Percentiles rank a stretch among this genome's conserved stretches.
Evolutionary conservation across 495 filamentous ascomycete species (phyloP).

Genomic region (Trichocladium antarcticum): DNA sequence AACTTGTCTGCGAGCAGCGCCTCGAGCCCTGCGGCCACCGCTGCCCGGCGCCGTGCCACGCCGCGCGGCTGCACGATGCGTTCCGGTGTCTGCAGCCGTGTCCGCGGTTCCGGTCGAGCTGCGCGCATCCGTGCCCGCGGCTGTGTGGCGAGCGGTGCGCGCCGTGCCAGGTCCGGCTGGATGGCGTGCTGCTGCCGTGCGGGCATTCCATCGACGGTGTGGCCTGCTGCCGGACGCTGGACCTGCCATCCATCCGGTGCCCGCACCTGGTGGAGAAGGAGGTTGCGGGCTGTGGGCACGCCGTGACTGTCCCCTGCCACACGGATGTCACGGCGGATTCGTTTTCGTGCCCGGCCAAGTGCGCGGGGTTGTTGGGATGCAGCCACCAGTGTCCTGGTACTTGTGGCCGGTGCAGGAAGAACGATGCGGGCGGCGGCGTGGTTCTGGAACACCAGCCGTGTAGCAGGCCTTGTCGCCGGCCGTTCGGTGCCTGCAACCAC

Average conservation of each 20-base stretch:
- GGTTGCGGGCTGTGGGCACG: conserved; percentile 47
- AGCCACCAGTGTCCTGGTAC: conserved; percentile 47
- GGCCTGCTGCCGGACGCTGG: conserved; percentile 37
- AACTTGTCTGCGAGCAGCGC: conserved; percentile 44
- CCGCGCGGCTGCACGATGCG: conserved; percentile 50
- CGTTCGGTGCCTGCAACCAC: conserved; percentile 49
- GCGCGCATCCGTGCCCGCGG: conserved; percentile 50
- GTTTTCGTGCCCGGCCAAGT: conserved; percentile 40
- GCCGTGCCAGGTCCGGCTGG: conserved; percentile 5
- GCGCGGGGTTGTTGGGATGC: conserved; percentile 41
- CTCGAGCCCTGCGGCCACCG: conserved; percentile 58
- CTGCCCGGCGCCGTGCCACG: conserved; percentile 62
- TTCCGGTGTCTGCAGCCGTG: conserved; percentile 54
- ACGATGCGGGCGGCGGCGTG: conserved; percentile 15
- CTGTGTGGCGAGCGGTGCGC: conserved; percentile 45
- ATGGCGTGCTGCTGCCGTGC: conserved; percentile 41
- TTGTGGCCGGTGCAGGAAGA: conserved; percentile 42
- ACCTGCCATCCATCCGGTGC: conserved; percentile 22
- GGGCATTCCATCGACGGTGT: conserved; percentile 43
- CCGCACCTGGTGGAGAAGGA: conserved; percentile 27
- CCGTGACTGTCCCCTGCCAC: conserved; percentile 40
- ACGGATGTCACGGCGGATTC: conserved; percentile 25
- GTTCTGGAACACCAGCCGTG: conserved; percentile 41
- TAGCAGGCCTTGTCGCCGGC: conserved; percentile 40
- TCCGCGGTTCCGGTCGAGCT: conserved; percentile 42